Percentiles rank a stretch among this genome's conserved stretches.
Conservation (phyloP, 1,284 basidiomycete species). For the Sutorius eximius region DNA sequence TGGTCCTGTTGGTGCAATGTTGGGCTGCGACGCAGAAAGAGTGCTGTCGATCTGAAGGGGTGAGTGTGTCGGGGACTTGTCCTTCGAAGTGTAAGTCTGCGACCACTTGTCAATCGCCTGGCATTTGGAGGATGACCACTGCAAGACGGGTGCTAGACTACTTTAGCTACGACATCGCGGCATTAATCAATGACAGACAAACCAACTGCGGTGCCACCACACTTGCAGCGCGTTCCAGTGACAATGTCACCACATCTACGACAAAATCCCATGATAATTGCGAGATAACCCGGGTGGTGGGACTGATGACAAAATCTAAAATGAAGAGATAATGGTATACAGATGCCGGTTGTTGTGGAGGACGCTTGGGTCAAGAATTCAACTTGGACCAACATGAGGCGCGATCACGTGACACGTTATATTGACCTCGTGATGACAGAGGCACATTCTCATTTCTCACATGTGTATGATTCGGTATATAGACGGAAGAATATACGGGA, state of each 20-base stretch:
- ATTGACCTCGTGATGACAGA: neutral
- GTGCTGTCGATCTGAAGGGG: conserved; percentile 19
- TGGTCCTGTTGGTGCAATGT: conserved; percentile 10
- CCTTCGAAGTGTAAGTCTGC: conserved; percentile 65
- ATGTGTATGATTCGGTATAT: neutral
- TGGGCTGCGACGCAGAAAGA: conserved; percentile 16
- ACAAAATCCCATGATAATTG: conserved; percentile 68
- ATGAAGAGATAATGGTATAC: neutral
- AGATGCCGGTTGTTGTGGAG: conserved; percentile 2
- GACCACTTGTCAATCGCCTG: conserved; percentile 68
- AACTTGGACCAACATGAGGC: conserved; percentile 14
- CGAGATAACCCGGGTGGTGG: neutral
- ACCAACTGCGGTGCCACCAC: conserved; percentile 77
- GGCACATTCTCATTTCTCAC: neutral
- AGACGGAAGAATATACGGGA: neutral
- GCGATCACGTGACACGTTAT: conserved; percentile 28
- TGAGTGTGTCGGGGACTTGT: conserved; percentile 42
- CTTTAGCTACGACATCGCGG: conserved; percentile 14
- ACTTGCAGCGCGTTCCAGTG: conserved; percentile 64
- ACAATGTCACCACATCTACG: conserved; percentile 80
- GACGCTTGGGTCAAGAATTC: conserved; percentile 4
- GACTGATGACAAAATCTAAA: neutral
- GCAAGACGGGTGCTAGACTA: conserved; percentile 60
- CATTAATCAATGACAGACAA: conserved; percentile 33
- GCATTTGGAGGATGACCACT: conserved; percentile 54